A percentile compares a stretch with the other conserved stretches of the same genome.
phyloP scores from a whole-genome alignment of 2,329 filamentous ascomycete species.

The Macroventuria anomochaeta region DNA sequence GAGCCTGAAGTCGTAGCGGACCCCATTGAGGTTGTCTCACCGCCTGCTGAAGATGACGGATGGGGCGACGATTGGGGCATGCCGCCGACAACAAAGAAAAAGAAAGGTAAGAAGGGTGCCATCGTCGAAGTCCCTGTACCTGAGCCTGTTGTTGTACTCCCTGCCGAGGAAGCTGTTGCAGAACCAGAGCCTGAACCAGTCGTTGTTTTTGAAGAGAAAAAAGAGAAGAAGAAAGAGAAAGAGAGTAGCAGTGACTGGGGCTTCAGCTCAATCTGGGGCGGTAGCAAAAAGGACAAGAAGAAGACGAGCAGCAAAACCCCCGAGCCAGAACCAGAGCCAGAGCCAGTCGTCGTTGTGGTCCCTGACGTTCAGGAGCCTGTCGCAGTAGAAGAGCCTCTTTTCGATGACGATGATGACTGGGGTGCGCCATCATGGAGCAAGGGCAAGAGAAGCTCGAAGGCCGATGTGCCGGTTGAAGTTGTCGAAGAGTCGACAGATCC shows the following conservation, averaged over 20 bases:
- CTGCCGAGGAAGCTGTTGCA: conserved; percentile 39
- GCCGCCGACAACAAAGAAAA: conserved; percentile 20
- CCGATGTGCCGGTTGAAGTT: conserved; percentile 49
- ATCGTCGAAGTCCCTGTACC: conserved; percentile 45
- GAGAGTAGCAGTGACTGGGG: conserved; percentile 45
- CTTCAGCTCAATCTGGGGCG: conserved; percentile 49
- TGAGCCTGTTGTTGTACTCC: conserved; percentile 9
- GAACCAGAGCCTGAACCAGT: conserved; percentile 38
- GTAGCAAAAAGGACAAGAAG: conserved; percentile 52
- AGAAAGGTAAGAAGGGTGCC: conserved; percentile 45
- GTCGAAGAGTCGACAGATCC: conserved; percentile 50
- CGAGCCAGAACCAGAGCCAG: conserved; percentile 32
- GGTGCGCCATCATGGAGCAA: conserved; percentile 64
- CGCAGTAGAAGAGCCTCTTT: conserved; percentile 58
- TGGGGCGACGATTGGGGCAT: conserved; percentile 38
- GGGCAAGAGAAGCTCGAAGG: conserved; percentile 51
- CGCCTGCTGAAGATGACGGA: conserved; percentile 33
- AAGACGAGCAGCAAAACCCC: conserved; percentile 53
- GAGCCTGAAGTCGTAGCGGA: conserved; percentile 25
- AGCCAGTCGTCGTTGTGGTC: conserved; percentile 35
- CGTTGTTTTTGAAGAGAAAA: conserved; percentile 29
- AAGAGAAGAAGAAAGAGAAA: conserved; percentile 40
- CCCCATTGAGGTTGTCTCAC: conserved; percentile 16
- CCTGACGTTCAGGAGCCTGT: conserved; percentile 53
- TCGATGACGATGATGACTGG: conserved; percentile 62